These are phyloP conservation scores for Grosmannia serpens DNA, from an alignment of 2,329 filamentous ascomycete genomes.

Conservation along the genomic window DNA sequence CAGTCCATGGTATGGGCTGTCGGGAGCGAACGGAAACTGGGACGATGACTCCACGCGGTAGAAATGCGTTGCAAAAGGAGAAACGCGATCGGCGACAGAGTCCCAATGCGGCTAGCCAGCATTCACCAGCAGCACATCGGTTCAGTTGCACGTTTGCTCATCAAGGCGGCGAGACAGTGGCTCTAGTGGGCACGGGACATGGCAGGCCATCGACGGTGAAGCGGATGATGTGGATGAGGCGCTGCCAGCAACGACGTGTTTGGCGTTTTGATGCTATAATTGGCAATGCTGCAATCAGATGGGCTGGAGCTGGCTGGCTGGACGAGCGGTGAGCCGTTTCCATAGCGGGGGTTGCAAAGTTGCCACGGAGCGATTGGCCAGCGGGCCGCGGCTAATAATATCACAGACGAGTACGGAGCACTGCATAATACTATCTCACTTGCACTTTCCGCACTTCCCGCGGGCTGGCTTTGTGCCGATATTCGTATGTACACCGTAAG, in stretches of 20 bases:
- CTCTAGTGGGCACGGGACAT: neutral
- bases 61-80: neutral
- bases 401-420: too few species aligned
- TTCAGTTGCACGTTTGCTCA: neutral
- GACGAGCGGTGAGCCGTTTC: neutral
- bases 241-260: neutral
- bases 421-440: too few species aligned
- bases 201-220: neutral
- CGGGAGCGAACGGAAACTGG: neutral
- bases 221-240: neutral
- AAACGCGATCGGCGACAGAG: neutral
- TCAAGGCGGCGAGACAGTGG: neutral
- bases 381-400: neutral
- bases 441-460: too few species aligned
- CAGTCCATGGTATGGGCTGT: slow-evolving; percentile 11
- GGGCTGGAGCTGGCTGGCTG: neutral
- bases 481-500: too few species aligned
- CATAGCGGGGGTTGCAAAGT: neutral
- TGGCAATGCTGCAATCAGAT: neutral
- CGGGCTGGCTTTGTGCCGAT: too few species aligned
- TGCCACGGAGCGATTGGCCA: neutral
- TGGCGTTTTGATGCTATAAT: neutral
- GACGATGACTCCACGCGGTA: neutral
- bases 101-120: neutral
- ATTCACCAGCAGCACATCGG: neutral